Base-by-base conservation (phyloP, 1,284 basidiomycete genomes). In the Ganoderma sinense region DNA sequence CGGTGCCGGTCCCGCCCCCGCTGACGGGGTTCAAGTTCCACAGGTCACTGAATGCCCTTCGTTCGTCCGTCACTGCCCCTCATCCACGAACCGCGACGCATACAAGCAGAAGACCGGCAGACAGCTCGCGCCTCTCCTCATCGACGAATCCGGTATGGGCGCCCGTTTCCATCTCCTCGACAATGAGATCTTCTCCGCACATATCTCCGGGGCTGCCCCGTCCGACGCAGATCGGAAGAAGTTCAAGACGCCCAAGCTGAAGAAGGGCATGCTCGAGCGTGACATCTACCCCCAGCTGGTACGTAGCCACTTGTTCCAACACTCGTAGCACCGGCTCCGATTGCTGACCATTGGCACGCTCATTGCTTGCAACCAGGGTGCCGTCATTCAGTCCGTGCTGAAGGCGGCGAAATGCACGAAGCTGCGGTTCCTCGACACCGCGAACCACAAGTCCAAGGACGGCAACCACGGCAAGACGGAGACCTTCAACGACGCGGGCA, bases 361-460 rank as follows among this genome's bases (percentile, higher is more conserved):
- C 18, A 18, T 20, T 45, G 43, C 43, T 20, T 45, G 16, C 18
- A 6, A 6, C 43, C 43, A 36, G 36, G 36, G 36, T 10, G 43
- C 43, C 18, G 43, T 45, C 43, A 7, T 4, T 33, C 33, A 7
- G 43, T 62, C 53, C 8, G 41, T 14, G 13, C 29, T 8, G 55
- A 41, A 4, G 29, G 59, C 31, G 29, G 58, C 41, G 14, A 56
- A 20, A 55, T 62, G 36, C 36, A 36, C 36, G 36, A 36, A 36
- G 36, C 36, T 36, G 7, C 36, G 2, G 36, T 36, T 36, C 40
- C 11, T 29, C 0, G 29, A 7, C 13, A n/a, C 40, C 4, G n/a
- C 66, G 31, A 56, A 33, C 55, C 55, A 59, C 56, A 36, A 59
- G 7, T 33, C 56, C 6, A 59, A 59, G 29, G 56, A 59, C 20